These are phyloP conservation scores for Paecilomyces fulvus DNA, from an alignment of 2,329 filamentous ascomycete genomes.

Conservation along the genomic window DNA sequence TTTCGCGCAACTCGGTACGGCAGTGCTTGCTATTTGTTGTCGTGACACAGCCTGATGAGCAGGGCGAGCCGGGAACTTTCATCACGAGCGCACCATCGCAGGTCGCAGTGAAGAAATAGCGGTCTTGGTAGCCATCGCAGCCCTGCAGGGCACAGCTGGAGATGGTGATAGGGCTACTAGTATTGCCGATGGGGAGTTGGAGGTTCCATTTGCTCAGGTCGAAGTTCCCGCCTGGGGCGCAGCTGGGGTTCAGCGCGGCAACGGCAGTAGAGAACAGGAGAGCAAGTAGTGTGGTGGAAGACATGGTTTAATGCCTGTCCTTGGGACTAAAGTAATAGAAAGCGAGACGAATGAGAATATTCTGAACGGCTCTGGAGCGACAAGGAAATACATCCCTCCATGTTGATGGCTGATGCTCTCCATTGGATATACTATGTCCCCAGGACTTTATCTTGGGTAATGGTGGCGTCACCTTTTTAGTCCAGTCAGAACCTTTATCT, in stretches of 20 bases:
- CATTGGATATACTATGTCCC: background rate
- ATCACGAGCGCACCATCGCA: slow-evolving; percentile 29
- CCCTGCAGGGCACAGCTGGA: slow-evolving; percentile 22
- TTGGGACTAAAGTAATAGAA: background rate
- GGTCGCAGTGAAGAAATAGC: slow-evolving; percentile 26
- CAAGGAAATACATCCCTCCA: background rate
- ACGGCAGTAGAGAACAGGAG: background rate
- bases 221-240: background rate
- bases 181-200: slow-evolving; percentile 30
- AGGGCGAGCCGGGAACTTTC: slow-evolving; percentile 31
- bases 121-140: slow-evolving; percentile 27
- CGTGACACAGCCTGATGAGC: slow-evolving; percentile 27
- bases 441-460: background rate
- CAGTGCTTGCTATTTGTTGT: slow-evolving; percentile 36
- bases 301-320: background rate
- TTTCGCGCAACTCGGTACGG: slow-evolving; percentile 36
- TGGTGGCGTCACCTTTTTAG: no score
- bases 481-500: no score
- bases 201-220: slow-evolving; percentile 14
- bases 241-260: slow-evolving; percentile 3
- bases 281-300: background rate
- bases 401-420: background rate
- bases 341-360: background rate
- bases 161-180: slow-evolving; percentile 21
- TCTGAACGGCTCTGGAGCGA: background rate